phyloP scores from a whole-genome alignment of 495 filamentous ascomycete species.

The Arthonia radiata region DNA sequence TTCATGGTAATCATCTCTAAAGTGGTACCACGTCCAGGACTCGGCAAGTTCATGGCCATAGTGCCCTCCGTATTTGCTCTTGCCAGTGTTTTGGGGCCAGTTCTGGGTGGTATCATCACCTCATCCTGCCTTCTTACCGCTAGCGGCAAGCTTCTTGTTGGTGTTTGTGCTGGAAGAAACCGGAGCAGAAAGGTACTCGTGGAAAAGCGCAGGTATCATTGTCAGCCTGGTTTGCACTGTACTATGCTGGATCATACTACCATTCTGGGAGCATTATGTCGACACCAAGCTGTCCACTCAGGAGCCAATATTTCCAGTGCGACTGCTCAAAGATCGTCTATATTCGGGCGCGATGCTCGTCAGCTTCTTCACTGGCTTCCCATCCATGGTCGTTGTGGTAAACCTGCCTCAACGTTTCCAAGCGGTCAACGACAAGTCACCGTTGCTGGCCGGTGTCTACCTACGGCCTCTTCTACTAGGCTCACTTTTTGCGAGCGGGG shows the following conservation, averaged over 20 bases:
- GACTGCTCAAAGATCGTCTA: conserved; percentile 4
- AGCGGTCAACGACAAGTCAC: conserved; percentile 5
- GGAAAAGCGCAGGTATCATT: conserved; percentile 7
- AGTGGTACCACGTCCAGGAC: conserved; percentile 23
- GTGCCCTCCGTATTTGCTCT: conserved; percentile 22
- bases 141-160: conserved; percentile 6
- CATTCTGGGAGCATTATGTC: conserved; percentile 3
- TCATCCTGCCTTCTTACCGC: conserved; percentile 6
- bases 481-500: conserved; percentile 5
- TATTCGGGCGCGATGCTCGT: conserved; percentile 4
- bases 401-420: conserved; percentile 10
- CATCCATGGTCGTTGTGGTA: conserved; percentile 4
- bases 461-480: conserved; percentile 5
- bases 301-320: conserved; percentile 5
- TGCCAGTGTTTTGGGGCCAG: conserved; percentile 17
- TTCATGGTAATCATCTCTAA: conserved; percentile 20
- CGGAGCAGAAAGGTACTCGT: conserved; percentile 3
- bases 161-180: conserved; percentile 9
- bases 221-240: conserved; percentile 4
- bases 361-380: conserved; percentile 5
- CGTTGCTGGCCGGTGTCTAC: conserved; percentile 5
- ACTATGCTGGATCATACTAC: conserved; percentile 1
- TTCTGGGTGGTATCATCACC: conserved; percentile 20
- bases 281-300: conserved; percentile 5
- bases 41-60: conserved; percentile 20